Base-by-base conservation (phyloP, 371 early-diverging fungal species). In the Umbelopsis sp. region DNA sequence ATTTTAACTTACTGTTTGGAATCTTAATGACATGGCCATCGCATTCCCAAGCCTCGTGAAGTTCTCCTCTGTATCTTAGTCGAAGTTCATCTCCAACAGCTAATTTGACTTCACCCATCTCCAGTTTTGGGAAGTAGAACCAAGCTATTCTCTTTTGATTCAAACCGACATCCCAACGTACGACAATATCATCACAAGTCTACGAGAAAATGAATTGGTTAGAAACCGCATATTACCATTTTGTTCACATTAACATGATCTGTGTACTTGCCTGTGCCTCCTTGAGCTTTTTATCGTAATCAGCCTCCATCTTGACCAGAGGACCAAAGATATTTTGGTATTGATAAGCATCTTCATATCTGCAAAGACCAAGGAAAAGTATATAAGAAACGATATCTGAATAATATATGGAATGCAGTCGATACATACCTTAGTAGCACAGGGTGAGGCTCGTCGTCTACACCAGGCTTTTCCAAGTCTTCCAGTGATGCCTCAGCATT, bases 301-400 rank as follows among this genome's bases (percentile, higher is more conserved):
- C 96, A 25, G 97, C 98, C 78, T 99, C 99, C 88, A 97, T 86
- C 71, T 94, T 93, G 35, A 99, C 96, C 25, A 99, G 80, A 5
- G 98, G 97, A 3, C 94, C 96, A 79, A 97, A 94, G 35, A 96
- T 95, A 72, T 93, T 95, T 74, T 96, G 96, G 77, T 99, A 99
- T 78, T 96, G 95, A 78, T 94, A 95, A 6, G 98, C 98, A 81
- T 98, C 98, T 62, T 96, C 96, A 72, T 97, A 98, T 79, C 92
- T 89, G 41, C 41, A 41, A 41, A 10, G 41, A 7, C 1, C 7
- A 12, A 41, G 41, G 10, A 41, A 4, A 41, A 10, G 7, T 41
- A 41, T 10, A 41, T 41, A 0, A 41, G 41, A 41, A 7, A 41
- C 7, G 7, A 41, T 41, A 12, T 0, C 12, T 22, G 12, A 41